phyloP scores from a whole-genome alignment of 192 early-diverging fungal genomes.

The Umbelopsis isabellina region DNA sequence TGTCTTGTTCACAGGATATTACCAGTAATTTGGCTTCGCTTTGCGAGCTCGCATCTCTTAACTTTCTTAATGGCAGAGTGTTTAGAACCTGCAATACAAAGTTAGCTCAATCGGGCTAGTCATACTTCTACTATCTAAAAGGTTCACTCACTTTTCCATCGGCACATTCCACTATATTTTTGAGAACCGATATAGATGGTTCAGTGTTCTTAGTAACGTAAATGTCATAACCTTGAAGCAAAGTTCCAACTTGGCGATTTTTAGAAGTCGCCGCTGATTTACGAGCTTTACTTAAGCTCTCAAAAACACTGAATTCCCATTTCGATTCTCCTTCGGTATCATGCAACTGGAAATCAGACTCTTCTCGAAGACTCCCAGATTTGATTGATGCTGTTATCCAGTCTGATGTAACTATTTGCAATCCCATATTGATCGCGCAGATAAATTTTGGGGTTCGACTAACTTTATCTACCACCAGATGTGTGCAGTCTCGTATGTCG shows the following conservation, averaged over 20 bases:
- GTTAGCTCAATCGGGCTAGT: not conserved
- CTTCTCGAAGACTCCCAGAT: not conserved
- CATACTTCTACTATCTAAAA: not conserved
- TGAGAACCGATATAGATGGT: not conserved
- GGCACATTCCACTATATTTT: slow-evolving; percentile 17
- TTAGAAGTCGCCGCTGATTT: not conserved
- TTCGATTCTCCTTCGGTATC: slow-evolving; percentile 22
- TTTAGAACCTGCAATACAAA: not conserved
- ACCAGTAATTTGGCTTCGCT: not conserved
- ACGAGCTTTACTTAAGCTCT: slow-evolving; percentile 11
- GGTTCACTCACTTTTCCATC: slow-evolving; percentile 12
- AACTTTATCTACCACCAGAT: slow-evolving; percentile 15
- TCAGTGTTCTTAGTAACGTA: not conserved
- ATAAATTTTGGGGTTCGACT: slow-evolving; percentile 26
- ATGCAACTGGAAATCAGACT: slow-evolving; percentile 7
- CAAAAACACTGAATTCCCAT: slow-evolving; percentile 11
- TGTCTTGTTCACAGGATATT: not conserved
- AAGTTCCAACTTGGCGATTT: not conserved
- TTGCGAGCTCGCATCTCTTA: slow-evolving; percentile 16
- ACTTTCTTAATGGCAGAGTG: not conserved
- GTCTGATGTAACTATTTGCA: not conserved
- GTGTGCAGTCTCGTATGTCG: slow-evolving; percentile 18
- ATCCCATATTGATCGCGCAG: slow-evolving; percentile 28
- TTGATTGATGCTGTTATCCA: slow-evolving; percentile 25
- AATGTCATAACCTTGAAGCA: slow-evolving; percentile 20